phyloP scores from a whole-genome alignment of 2,329 filamentous ascomycete genomes.

The Aspergillus tanneri region DNA sequence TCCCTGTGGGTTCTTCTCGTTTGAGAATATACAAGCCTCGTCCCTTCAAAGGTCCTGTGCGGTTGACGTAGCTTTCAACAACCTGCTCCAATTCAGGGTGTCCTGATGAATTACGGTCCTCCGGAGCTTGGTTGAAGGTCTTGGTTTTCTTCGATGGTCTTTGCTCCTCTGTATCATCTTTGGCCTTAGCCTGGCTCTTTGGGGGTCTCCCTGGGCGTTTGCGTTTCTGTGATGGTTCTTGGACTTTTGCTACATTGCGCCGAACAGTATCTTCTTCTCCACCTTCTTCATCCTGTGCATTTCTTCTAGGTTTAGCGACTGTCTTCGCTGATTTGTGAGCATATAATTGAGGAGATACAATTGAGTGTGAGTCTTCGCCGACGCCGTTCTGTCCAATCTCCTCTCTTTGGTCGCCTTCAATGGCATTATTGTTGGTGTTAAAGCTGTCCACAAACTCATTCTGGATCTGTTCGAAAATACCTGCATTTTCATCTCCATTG shows the following conservation, averaged over 20 bases:
- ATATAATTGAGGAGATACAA: constrained; percentile 13
- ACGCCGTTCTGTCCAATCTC: constrained; percentile 17
- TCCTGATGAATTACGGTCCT: constrained; percentile 26
- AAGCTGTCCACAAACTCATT: constrained; percentile 29
- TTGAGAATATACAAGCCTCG: constrained; percentile 53
- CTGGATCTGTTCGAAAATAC: constrained; percentile 27
- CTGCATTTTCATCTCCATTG: constrained; percentile 36
- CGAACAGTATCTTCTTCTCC: constrained; percentile 12
- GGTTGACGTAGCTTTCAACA: constrained; percentile 45
- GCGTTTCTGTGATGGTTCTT: constrained; percentile 23
- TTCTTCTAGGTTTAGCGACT: constrained; percentile 22
- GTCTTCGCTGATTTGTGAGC: constrained; percentile 14
- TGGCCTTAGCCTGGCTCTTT: constrained; percentile 23
- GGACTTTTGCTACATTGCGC: constrained; percentile 20
- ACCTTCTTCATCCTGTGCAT: constrained; percentile 8
- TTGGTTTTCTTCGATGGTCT: constrained; percentile 36
- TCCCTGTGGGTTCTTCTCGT: constrained; percentile 53
- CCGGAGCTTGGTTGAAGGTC: constrained; percentile 23
- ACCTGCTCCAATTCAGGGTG: constrained; percentile 43
- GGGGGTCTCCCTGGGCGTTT: constrained; percentile 34
- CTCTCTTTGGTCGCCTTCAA: constrained; percentile 19
- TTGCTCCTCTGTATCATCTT: constrained; percentile 23
- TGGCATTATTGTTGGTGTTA: constrained; percentile 26
- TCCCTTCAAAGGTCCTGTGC: constrained; percentile 47
- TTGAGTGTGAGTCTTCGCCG: constrained; percentile 21